phyloP scores from a whole-genome alignment of 495 filamentous ascomycete genomes.

The Penicilliopsis zonata region DNA sequence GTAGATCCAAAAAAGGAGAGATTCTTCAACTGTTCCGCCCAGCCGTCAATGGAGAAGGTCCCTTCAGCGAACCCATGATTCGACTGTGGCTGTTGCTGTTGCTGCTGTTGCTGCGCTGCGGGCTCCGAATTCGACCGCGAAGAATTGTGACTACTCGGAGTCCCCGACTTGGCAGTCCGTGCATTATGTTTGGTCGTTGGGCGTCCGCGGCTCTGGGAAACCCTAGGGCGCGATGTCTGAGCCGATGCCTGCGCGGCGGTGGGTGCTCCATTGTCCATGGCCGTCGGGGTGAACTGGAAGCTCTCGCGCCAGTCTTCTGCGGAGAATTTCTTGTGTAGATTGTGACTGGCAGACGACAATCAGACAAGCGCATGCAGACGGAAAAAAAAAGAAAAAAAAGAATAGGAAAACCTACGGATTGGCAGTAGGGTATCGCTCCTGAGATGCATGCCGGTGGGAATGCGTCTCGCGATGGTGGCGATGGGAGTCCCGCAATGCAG shows the following conservation, averaged over 20 bases:
- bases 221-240: too few relatives aligned
- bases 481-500: constrained; percentile 13
- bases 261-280: constrained; percentile 16
- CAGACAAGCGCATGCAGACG: too few relatives aligned
- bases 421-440: neutral
- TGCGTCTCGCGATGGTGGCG: neutral
- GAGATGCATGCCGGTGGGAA: neutral
- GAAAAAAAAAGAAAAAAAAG: too few relatives aligned
- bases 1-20: constrained; percentile 35
- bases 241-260: constrained; percentile 19
- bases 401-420: too few relatives aligned
- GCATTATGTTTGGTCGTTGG: constrained; percentile 5
- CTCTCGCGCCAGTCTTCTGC: constrained; percentile 46
- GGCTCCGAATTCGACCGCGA: constrained; percentile 6
- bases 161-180: constrained; percentile 1
- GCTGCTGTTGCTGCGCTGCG: constrained; percentile 12
- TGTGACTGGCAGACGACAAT: too few relatives aligned
- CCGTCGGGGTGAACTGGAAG: constrained; percentile 36
- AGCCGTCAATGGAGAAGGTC: constrained; percentile 53
- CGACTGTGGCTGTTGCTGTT: constrained; percentile 18
- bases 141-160: constrained; percentile 7
- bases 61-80: constrained; percentile 28
- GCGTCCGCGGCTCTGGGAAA: constrained; percentile 22
- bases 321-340: constrained; percentile 65
- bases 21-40: constrained; percentile 51